Percentiles rank a stretch among this genome's conserved stretches.
Evolutionary conservation across 73 alveolate genomes (phyloP).

Genomic region (Paraurostyla sp.): DNA sequence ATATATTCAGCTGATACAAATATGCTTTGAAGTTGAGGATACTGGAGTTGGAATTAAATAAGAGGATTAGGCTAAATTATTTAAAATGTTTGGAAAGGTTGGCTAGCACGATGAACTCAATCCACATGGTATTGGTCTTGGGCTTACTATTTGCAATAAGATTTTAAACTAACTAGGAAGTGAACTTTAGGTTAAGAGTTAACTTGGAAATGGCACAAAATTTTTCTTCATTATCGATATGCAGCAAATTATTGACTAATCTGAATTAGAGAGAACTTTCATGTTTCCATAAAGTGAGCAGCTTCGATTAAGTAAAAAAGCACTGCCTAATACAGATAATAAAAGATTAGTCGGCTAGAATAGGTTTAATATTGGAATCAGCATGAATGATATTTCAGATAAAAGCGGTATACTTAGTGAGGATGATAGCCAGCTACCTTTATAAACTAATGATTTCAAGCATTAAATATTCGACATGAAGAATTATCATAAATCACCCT

Average conservation of each 20-base stretch:
- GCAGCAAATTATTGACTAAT: neutral
- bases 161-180: conserved; percentile 47
- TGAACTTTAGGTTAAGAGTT: conserved; percentile 24
- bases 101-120: conserved; percentile 6
- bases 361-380: neutral
- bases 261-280: neutral
- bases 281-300: neutral
- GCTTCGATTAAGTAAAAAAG: neutral
- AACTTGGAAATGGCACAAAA: conserved; percentile 35
- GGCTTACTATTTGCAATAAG: conserved; percentile 66
- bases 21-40: conserved; percentile 49
- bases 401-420: neutral
- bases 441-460: neutral
- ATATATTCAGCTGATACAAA: neutral
- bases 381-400: neutral
- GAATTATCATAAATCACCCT: neutral
- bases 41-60: conserved; percentile 71
- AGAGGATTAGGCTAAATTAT: conserved; percentile 44
- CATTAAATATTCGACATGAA: neutral
- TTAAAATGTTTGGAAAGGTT: conserved; percentile 61
- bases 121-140: conserved; percentile 74
- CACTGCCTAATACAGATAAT: too few species aligned
- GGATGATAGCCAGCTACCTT: conserved; percentile 30
- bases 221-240: conserved; percentile 22
- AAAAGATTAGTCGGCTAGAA: too few species aligned